These are phyloP conservation scores for Suillus discolor DNA, from an alignment of 768 basidiomycete species.

Conservation along the genomic window DNA sequence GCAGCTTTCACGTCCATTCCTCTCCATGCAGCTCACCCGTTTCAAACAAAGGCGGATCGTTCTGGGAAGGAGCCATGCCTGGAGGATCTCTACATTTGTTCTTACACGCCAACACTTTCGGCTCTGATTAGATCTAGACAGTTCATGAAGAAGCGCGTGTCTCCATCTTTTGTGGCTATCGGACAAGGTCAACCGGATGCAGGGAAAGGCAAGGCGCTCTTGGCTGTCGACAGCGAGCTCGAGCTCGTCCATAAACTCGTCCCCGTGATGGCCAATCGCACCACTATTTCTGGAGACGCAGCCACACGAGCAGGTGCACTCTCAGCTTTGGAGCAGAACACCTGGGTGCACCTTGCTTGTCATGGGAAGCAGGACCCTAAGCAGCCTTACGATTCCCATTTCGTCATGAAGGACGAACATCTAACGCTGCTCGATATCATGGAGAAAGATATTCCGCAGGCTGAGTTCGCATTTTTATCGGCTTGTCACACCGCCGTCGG, in stretches of 20 bases:
- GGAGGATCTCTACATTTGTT: too few relatives aligned
- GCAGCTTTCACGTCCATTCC: too few relatives aligned
- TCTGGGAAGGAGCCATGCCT: too few relatives aligned
- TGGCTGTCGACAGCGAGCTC: too few relatives aligned
- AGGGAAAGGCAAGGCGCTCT: too few relatives aligned
- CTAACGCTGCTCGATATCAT: too few relatives aligned
- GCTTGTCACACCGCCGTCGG: too few relatives aligned
- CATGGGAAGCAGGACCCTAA: slow-evolving; percentile 36
- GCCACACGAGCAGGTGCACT: slow-evolving; percentile 5
- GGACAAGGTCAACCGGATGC: neutral
- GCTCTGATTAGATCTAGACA: neutral
- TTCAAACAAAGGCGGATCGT: too few relatives aligned
- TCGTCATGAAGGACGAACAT: neutral
- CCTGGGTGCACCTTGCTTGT: slow-evolving; percentile 36
- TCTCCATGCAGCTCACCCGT: too few relatives aligned
- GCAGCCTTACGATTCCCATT: slow-evolving; percentile 13
- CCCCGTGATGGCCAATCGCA: neutral
- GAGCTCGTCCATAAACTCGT: neutral
- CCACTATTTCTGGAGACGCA: neutral
- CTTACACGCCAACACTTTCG: neutral
- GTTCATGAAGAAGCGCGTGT: neutral
- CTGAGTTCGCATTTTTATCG: too few relatives aligned
- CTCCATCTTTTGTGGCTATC: neutral
- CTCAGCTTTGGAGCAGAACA: neutral
- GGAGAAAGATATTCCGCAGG: too few relatives aligned